Conservation (phyloP, 2,329 filamentous ascomycete species). For the Tolypocladium pustulatum region DNA sequence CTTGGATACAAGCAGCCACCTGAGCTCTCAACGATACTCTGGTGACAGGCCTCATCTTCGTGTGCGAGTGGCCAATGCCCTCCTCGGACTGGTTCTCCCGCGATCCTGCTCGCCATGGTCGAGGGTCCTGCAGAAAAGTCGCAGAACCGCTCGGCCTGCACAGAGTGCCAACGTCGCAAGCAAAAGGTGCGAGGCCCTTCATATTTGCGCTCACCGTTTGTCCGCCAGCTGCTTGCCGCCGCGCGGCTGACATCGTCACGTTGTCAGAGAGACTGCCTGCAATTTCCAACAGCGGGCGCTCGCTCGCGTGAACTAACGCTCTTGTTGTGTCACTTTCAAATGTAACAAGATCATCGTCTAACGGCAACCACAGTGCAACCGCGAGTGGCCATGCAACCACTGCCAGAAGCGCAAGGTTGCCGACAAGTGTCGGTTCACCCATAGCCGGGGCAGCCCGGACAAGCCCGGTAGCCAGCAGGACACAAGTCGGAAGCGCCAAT, state of each 20-base stretch:
- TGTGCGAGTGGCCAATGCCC: neutral
- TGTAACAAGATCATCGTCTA: neutral
- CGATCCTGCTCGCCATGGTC: conserved; percentile 5
- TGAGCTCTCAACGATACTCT: neutral
- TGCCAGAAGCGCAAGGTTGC: conserved; percentile 28
- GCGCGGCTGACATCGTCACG: neutral
- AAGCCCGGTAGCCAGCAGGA: conserved; percentile 9
- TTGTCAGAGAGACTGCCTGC: neutral
- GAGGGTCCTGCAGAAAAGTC: conserved; percentile 5
- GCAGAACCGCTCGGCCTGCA: conserved; percentile 25
- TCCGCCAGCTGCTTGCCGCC: neutral
- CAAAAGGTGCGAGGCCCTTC: conserved; percentile 19
- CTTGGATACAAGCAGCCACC: neutral
- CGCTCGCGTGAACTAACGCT: neutral
- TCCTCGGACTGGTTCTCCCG: neutral
- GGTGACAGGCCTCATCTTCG: neutral
- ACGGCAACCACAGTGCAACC: conserved; percentile 20
- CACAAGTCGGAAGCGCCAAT: conserved; percentile 12
- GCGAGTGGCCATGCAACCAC: conserved; percentile 28
- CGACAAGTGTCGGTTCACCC: conserved; percentile 23
- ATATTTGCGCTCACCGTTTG: neutral
- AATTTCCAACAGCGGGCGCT: neutral
- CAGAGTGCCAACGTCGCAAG: conserved; percentile 30
- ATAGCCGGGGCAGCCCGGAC: conserved; percentile 11
- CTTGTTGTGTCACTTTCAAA: neutral